These are phyloP conservation scores for Cladosporium sp. DNA, from an alignment of 2,329 filamentous ascomycete genomes.

Conservation along the genomic window DNA sequence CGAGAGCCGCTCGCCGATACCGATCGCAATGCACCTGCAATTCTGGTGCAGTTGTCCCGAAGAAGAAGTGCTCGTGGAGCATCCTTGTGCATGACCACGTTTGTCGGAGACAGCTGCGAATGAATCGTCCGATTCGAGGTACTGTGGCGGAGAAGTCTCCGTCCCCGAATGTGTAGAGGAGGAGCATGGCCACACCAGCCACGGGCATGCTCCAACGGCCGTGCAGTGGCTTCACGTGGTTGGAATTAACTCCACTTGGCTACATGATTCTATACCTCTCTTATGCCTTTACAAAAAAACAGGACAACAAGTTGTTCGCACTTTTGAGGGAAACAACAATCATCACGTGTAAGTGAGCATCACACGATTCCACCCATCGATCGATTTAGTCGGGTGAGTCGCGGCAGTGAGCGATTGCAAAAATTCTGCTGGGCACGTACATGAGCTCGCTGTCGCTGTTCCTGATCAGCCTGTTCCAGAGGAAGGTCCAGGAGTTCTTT, in stretches of 20 bases:
- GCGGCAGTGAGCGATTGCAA: background rate
- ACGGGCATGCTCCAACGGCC: background rate
- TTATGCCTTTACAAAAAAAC: background rate
- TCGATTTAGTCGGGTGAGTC: background rate
- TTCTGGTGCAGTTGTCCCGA: background rate
- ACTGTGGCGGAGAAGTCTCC: background rate
- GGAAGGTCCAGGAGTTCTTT: background rate
- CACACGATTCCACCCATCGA: background rate
- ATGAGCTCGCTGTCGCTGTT: background rate
- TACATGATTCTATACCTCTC: background rate
- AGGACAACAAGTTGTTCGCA: background rate
- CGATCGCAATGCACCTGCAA: background rate
- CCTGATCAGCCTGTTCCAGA: background rate
- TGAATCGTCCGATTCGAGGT: background rate
- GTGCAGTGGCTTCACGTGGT: constrained; percentile 1
- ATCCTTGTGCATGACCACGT: background rate
- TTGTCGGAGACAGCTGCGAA: background rate
- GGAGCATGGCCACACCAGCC: too few relatives aligned
- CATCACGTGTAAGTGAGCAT: background rate
- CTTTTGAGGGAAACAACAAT: background rate
- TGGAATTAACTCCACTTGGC: background rate
- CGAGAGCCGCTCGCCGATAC: background rate
- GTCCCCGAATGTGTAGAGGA: background rate
- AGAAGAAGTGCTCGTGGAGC: background rate
- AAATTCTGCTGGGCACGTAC: background rate